Conservation (phyloP, 2,329 filamentous ascomycete species). For the Aspergillus uvarum region DNA sequence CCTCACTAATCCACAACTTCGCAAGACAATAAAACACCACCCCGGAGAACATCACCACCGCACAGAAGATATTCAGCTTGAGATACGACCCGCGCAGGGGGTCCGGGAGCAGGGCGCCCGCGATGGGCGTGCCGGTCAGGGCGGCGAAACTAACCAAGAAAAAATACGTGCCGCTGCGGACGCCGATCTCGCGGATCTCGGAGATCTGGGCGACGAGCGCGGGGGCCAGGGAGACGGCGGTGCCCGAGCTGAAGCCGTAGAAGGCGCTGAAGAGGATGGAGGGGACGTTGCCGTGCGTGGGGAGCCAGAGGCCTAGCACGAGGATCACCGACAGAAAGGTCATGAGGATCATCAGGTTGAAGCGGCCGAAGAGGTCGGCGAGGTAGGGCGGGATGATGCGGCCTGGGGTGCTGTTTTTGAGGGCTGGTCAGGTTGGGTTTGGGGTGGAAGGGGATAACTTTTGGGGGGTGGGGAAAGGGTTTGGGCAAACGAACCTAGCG, state of each 20-base stretch:
- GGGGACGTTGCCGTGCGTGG: slow-evolving; percentile 53
- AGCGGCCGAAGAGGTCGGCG: slow-evolving; percentile 50
- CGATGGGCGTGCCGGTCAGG: slow-evolving; percentile 49
- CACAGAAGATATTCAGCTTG: slow-evolving; percentile 28
- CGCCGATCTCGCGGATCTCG: slow-evolving; percentile 67
- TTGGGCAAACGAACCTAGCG: slow-evolving; percentile 23
- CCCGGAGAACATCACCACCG: slow-evolving; percentile 27
- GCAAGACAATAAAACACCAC: slow-evolving; percentile 26
- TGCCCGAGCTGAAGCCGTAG: slow-evolving; percentile 69
- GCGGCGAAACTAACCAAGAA: slow-evolving; percentile 63
- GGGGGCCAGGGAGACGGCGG: slow-evolving; percentile 63
- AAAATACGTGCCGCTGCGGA: slow-evolving; percentile 65
- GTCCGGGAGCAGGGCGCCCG: slow-evolving; percentile 28
- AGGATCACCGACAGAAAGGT: slow-evolving; percentile 8
- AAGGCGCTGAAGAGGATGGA: slow-evolving; percentile 65
- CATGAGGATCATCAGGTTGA: slow-evolving; percentile 20
- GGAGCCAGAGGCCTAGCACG: slow-evolving; percentile 55
- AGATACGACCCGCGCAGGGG: slow-evolving; percentile 28
- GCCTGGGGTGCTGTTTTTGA: slow-evolving; percentile 48
- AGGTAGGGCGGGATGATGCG: slow-evolving; percentile 56
- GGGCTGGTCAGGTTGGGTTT: neutral
- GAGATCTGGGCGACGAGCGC: slow-evolving; percentile 67
- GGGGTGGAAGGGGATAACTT: neutral
- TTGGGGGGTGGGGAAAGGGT: neutral
- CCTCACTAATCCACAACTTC: slow-evolving; percentile 25